A percentile compares a stretch with the other conserved stretches of the same genome.
phyloP scores from a whole-genome alignment of 192 early-diverging fungal genomes.

The Chytriomyces sp. region DNA sequence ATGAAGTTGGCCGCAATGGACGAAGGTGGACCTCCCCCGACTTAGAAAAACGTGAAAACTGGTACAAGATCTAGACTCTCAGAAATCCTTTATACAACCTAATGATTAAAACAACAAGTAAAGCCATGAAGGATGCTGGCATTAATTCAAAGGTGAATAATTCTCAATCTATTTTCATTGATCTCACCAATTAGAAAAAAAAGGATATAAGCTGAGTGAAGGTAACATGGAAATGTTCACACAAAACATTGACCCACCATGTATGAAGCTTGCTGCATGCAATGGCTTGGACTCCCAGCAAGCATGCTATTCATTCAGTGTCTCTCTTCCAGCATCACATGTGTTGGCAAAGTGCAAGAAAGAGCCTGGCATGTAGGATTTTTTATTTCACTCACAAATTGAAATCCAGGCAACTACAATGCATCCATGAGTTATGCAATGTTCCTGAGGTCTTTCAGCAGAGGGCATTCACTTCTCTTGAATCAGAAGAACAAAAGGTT shows the following conservation, averaged over 20 bases:
- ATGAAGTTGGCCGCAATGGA: not conserved
- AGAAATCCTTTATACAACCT: not conserved
- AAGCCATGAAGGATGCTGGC: not conserved
- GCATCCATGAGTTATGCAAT: not conserved
- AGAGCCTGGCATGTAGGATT: not conserved
- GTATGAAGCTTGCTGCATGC: not conserved
- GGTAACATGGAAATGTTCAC: not conserved
- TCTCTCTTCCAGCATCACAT: not conserved
- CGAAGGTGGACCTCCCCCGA: not conserved
- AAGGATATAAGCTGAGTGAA: not conserved
- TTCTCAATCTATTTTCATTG: not conserved
- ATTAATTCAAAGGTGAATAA: not conserved
- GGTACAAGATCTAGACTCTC: not conserved
- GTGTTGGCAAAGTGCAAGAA: not conserved
- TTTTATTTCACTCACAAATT: not conserved
- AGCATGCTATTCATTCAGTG: not conserved
- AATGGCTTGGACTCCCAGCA: not conserved
- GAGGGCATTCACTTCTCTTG: not conserved
- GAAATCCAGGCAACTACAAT: not conserved
- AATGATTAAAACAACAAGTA: not conserved
- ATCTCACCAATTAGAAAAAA: not conserved
- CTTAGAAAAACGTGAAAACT: not conserved
- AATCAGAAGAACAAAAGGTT: not conserved
- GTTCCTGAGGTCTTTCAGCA: not conserved
- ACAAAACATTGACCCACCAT: not conserved